phyloP scores from a whole-genome alignment of 2,329 filamentous ascomycete species.

The Diaporthe sp. region DNA sequence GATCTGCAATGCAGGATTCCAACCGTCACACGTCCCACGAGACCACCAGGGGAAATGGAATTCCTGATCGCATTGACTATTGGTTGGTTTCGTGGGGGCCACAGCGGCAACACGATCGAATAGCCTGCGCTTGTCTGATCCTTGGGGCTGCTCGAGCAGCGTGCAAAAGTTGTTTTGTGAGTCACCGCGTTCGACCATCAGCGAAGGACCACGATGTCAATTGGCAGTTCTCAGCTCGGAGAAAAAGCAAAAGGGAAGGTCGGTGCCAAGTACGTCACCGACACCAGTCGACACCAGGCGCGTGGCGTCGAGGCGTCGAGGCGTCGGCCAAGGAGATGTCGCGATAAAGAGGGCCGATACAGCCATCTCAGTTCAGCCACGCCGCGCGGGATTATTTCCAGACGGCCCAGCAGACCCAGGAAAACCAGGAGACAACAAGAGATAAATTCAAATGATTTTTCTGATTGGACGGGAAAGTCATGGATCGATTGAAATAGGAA shows the following conservation, averaged over 20 bases:
- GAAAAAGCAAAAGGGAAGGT: neutral
- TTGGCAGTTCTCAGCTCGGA: neutral
- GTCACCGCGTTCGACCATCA: neutral
- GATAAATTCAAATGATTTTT: slow-evolving; percentile 15
- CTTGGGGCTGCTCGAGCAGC: neutral
- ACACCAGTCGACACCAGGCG: neutral
- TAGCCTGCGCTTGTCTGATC: neutral
- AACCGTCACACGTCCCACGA: slow-evolving; percentile 17
- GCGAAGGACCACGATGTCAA: neutral
- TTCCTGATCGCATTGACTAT: neutral
- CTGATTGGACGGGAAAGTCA: neutral
- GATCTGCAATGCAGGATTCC: slow-evolving; percentile 20
- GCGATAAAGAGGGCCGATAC: neutral
- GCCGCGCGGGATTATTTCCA: neutral
- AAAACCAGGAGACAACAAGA: neutral
- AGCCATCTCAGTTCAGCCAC: slow-evolving; percentile 3
- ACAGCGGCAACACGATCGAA: neutral
- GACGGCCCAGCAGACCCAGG: neutral
- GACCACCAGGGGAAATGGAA: neutral
- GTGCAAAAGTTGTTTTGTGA: neutral
- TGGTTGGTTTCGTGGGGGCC: neutral
- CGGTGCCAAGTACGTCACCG: neutral
- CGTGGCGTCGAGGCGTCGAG: slow-evolving; percentile 13
- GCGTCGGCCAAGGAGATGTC: neutral
- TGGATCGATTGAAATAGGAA: slow-evolving; percentile 15